Evolutionary conservation across 1,284 basidiomycete genomes (phyloP).

Genomic region (Sporisorium graminicola): DNA sequence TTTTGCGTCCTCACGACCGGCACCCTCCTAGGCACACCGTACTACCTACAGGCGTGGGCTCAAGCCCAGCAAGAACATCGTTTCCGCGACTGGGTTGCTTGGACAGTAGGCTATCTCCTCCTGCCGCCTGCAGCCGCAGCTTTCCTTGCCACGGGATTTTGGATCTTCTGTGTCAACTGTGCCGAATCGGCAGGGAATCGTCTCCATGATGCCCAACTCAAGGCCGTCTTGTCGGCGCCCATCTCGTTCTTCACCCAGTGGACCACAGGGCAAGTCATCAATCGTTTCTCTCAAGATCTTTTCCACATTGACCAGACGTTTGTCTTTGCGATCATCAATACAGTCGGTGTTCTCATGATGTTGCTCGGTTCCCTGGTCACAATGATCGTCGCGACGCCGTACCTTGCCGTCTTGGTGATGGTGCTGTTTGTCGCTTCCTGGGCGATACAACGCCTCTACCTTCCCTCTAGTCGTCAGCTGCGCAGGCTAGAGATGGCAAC

Average conservation of each 20-base stretch:
- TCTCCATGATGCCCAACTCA: conserved; percentile 33
- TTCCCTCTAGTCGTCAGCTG: conserved; percentile 49
- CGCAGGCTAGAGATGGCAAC: conserved; percentile 53
- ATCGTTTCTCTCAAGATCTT: conserved; percentile 58
- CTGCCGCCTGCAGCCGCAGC: background rate
- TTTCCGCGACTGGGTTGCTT: too few relatives aligned
- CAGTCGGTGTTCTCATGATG: conserved; percentile 2
- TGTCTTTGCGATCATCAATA: conserved; percentile 19
- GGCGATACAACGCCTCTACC: conserved; percentile 44
- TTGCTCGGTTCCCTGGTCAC: conserved; percentile 23
- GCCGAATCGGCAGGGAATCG: conserved; percentile 20
- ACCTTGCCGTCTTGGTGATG: conserved; percentile 23
- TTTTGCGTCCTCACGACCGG: too few relatives aligned
- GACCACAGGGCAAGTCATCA: conserved; percentile 46
- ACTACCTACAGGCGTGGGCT: too few relatives aligned
- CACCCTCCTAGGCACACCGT: too few relatives aligned
- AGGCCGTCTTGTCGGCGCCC: conserved; percentile 36
- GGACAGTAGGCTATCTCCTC: conserved; percentile 20
- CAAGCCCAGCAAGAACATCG: too few relatives aligned
- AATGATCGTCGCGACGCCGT: conserved; percentile 49
- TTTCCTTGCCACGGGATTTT: conserved; percentile 15
- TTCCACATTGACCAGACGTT: conserved; percentile 47
- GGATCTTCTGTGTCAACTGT: conserved; percentile 1
- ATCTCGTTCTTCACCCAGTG: conserved; percentile 47
- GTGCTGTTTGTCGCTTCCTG: conserved; percentile 16